phyloP scores from a whole-genome alignment of 1,284 basidiomycete species.

The Apiotrichum domesticum region DNA sequence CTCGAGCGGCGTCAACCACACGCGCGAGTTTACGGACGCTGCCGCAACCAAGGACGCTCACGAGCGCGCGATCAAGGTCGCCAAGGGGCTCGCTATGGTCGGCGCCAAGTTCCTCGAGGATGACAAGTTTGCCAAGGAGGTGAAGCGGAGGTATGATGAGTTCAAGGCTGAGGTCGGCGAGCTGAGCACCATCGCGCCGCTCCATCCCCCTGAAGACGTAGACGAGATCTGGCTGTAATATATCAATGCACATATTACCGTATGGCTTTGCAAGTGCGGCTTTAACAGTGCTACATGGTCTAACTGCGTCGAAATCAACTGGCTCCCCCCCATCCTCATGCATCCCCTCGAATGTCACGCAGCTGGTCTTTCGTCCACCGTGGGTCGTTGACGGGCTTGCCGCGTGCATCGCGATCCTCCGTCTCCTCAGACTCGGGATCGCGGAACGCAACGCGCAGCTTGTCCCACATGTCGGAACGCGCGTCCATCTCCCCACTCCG shows the following conservation, averaged over 20 bases:
- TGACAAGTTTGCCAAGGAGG: slow-evolving; percentile 32
- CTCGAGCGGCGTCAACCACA: slow-evolving; percentile 24
- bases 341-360: not conserved
- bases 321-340: not conserved
- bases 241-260: not conserved
- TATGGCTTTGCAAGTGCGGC: not conserved
- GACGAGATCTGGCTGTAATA: slow-evolving; percentile 1
- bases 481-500: slow-evolving; percentile 18
- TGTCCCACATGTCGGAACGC: slow-evolving; percentile 30
- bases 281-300: not conserved
- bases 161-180: slow-evolving; percentile 15
- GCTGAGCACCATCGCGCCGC: no score
- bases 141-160: slow-evolving; percentile 25
- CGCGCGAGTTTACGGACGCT: slow-evolving; percentile 24
- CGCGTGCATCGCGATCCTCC: slow-evolving; percentile 8
- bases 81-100: slow-evolving; percentile 42
- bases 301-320: not conserved
- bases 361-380: slow-evolving; percentile 29
- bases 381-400: slow-evolving; percentile 25
- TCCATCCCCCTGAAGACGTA: not conserved
- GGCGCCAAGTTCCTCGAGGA: slow-evolving; percentile 40
- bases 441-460: slow-evolving; percentile 32
- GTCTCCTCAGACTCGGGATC: slow-evolving; percentile 22
- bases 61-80: slow-evolving; percentile 33
- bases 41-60: slow-evolving; percentile 31